Evolutionary conservation across 139 green algal species (phyloP), one percentile per base, ranked within the genome.

Genomic region (Chlorella sp.): DNA sequence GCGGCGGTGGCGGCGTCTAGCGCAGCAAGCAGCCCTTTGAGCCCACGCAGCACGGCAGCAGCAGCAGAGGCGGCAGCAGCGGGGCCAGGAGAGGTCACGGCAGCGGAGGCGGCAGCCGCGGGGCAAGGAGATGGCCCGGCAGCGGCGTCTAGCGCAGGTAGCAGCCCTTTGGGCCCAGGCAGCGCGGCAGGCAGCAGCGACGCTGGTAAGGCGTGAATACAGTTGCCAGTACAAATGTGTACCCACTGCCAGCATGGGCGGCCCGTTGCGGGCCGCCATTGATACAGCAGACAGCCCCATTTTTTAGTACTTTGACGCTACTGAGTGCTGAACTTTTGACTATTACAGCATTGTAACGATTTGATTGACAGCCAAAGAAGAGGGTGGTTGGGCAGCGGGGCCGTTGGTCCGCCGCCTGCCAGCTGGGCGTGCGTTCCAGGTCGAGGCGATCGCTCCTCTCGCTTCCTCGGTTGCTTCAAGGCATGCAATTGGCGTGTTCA

Each of bases 31-130:
- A 37, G 77, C 77, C 21, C 48, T 9, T 9, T 57, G 48, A 57
- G 48, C 48, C 48, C 48, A 57, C 48, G 48, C 48, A 57, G 48
- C 48, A 57, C 48, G 48, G 48, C 48, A n/a, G n/a, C n/a, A n/a
- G 48, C 48, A 57, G 48, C 48, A 57, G n/a, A n/a, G n/a, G n/a
- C 48, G 48, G 48, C 93, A n/a, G 36, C 36, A n/a, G 36, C 60
- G n/a, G n/a, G n/a, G n/a, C n/a, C n/a, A n/a, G n/a, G n/a, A n/a
- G n/a, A n/a, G n/a, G n/a, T n/a, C n/a, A n/a, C n/a, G 68, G 68
- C n/a, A 36, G 34, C 82, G 30, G 61, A 9, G 15, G 60, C 83
- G 53, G 42, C 48, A 19, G 60, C 40, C 19, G 60, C 77, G 11
- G n/a, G 61, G 60, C 36, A 15, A 40, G 32, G 75, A 26, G 37